phyloP scores from a whole-genome alignment of 129 eudicot genomes.

The Artemisia annua region DNA sequence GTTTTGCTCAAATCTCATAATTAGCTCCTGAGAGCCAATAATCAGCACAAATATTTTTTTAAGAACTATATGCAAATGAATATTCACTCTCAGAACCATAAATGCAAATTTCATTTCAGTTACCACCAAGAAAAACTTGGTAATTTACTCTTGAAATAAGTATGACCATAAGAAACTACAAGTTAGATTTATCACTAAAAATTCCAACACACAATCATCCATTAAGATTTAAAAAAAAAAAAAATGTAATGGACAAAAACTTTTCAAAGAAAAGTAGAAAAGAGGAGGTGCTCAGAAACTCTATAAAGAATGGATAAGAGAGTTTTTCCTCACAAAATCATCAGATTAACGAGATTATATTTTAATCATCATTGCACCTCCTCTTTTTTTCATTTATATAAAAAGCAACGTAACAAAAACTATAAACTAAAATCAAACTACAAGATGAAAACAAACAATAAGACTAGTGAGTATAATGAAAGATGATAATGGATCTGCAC shows the following conservation, averaged over 20 bases:
- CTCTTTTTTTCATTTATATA: not conserved
- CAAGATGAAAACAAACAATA: not conserved
- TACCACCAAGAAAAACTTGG: no score
- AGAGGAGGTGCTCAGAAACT: constrained; percentile 29
- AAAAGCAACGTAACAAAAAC: not conserved
- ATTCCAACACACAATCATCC: not conserved
- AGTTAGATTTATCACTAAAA: no score
- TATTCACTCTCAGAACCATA: no score
- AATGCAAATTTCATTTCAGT: no score
- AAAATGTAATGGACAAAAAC: not conserved
- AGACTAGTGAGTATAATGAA: not conserved
- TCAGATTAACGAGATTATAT: constrained; percentile 42
- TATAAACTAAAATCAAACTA: not conserved
- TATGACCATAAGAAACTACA: no score
- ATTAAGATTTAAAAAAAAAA: not conserved
- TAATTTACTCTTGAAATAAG: no score
- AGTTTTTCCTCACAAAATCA: constrained; percentile 26
- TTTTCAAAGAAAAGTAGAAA: not conserved
- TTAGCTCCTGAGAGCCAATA: no score
- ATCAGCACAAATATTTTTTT: no score
- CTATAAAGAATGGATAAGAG: constrained; percentile 25
- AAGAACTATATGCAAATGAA: no score
- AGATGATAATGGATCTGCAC: not conserved
- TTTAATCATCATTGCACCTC: constrained; percentile 34
- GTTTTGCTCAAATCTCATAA: no score